Evolutionary conservation across 768 basidiomycete genomes (phyloP), one percentile per base, ranked within the genome.

Genomic region (Tricholoma bakamatsutake): DNA sequence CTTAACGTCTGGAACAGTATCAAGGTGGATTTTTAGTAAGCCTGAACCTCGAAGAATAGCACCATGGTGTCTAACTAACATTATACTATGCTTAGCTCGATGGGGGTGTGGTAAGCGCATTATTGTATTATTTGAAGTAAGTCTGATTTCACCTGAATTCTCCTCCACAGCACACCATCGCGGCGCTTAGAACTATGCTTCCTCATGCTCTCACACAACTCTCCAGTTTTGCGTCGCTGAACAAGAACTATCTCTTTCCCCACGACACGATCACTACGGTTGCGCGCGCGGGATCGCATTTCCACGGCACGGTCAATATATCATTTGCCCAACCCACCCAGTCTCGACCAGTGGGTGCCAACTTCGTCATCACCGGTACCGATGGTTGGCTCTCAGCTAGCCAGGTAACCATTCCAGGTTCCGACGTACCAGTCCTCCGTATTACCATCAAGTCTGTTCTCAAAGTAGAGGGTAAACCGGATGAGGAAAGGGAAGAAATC

Each of bases 1-100:
- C 31, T 57, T 53, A 15, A 54, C 53, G 46, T 28, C 21, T 21
- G 34, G 15, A 24, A 17, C 55, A 88, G 84, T 87, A 87, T 62
- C 87, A 88, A 73, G 88, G 88, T 39, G 90, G 90, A 31, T 94
- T 92, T 73, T 62, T 93, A 73, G 85, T 91, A 61, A 73, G 87
- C 66, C 46, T 30, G 11, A 55, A 27, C 42, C 37, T 60, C 31
- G 37, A 48, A 39, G 5, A 34, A 46, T 30, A n/a, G 52, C 43
- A 35, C 56, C 35, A 49, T 30, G 18, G 40, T 12, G 59, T 24
- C 57, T 52, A 24, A 53, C 52, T 39, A 40, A 52, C 37, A 13
- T 57, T 18, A 47, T 21, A 17, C 15, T 13, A 48, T 2, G 6
- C 61, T 31, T 65, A 92, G 80, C 81, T 91, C 12, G 89, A 93